Conservation (phyloP, 148 eudicot species). For the Diospyros lotus region DNA sequence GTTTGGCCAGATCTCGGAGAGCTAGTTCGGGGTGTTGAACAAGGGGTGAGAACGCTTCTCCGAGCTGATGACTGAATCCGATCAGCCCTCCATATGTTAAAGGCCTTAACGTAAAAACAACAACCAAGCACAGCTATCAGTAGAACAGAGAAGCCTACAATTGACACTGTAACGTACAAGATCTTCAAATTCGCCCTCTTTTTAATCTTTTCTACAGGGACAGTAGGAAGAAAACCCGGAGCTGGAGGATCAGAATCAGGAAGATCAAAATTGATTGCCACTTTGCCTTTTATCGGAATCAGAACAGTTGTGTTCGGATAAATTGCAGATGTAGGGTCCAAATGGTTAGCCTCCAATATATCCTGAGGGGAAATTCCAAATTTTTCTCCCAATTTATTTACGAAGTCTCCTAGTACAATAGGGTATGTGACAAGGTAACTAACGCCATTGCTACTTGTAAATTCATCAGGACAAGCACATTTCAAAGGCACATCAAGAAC, state of each 20-base stretch:
- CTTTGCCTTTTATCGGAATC: constrained; percentile 26
- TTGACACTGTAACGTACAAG: constrained; percentile 26
- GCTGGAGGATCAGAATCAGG: constrained; percentile 30
- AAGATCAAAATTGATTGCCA: constrained; percentile 18
- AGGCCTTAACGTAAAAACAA: constrained; percentile 26
- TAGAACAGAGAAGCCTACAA: constrained; percentile 22
- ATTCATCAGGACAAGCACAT: constrained; percentile 45
- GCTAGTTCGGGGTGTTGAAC: constrained; percentile 31
- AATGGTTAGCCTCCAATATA: constrained; percentile 24
- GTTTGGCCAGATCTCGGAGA: constrained; percentile 16
- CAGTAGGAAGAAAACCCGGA: constrained; percentile 36
- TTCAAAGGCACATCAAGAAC: constrained; percentile 29
- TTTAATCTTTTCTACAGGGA: constrained; percentile 6
- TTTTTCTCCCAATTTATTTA: constrained; percentile 17
- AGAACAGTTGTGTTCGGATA: constrained; percentile 44
- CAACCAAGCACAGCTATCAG: constrained; percentile 15
- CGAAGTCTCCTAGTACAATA: constrained; percentile 21
- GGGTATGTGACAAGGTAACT: constrained; percentile 43
- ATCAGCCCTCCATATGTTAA: constrained; percentile 25
- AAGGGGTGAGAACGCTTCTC: constrained; percentile 27
- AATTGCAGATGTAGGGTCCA: constrained; percentile 22
- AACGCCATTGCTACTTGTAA: background rate
- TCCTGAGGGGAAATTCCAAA: constrained; percentile 30
- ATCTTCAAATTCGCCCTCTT: constrained; percentile 14
- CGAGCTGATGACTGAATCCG: constrained; percentile 10